These are phyloP conservation scores for Debaryomyces fabryi DNA, from an alignment of 1,139 yeast species.

Conservation along the genomic window DNA sequence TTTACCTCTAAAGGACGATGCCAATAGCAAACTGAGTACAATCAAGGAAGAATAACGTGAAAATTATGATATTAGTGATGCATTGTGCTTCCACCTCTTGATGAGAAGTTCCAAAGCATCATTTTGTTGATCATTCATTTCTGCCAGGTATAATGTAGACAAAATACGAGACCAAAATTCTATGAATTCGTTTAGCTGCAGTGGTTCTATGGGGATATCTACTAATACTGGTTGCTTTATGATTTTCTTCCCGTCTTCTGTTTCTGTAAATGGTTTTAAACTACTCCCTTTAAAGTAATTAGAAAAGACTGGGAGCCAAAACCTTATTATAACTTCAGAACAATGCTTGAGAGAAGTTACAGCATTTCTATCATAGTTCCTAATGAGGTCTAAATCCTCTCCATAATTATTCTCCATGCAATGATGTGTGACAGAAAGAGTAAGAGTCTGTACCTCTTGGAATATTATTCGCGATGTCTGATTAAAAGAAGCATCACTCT, in stretches of 20 bases:
- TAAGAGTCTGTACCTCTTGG: constrained; percentile 45
- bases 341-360: constrained; percentile 46
- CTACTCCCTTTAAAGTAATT: constrained; percentile 37
- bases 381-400: constrained; percentile 52
- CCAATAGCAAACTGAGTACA: neutral
- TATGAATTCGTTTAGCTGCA: constrained; percentile 42
- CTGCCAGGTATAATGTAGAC: constrained; percentile 38
- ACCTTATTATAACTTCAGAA: constrained; percentile 43
- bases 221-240: constrained; percentile 23
- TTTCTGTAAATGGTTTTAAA: constrained; percentile 28
- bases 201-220: constrained; percentile 28
- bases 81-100: constrained; percentile 42
- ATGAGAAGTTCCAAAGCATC: constrained; percentile 40
- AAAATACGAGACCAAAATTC: constrained; percentile 56
- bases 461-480: constrained; percentile 22
- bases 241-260: constrained; percentile 23
- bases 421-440: constrained; percentile 51
- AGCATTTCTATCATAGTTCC: constrained; percentile 45
- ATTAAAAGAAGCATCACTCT: constrained; percentile 6
- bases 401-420: constrained; percentile 61
- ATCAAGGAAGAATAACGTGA: neutral
- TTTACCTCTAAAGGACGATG: neutral
- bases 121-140: constrained; percentile 41
- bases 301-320: constrained; percentile 62
- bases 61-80: constrained; percentile 5